These are phyloP conservation scores for Phytophthora crassamura DNA, from an alignment of 352 stramenopile genomes.

Conservation along the genomic window DNA sequence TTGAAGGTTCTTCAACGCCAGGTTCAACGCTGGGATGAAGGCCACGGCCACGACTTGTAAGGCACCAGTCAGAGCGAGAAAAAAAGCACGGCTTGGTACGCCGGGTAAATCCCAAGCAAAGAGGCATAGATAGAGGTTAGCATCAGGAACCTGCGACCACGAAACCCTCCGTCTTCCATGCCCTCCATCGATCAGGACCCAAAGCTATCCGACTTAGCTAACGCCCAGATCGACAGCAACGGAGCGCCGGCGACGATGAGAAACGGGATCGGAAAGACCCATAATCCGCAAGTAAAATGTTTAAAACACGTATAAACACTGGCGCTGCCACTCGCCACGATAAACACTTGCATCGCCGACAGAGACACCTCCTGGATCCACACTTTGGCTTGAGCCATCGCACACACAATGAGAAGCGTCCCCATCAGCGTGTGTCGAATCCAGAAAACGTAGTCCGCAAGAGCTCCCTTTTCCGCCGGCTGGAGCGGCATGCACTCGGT, in stretches of 20 bases:
- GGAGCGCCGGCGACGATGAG: slow-evolving; percentile 23
- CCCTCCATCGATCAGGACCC: not conserved
- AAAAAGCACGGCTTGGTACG: slow-evolving; percentile 40
- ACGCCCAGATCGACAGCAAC: slow-evolving; percentile 21
- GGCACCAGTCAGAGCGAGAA: slow-evolving; percentile 3
- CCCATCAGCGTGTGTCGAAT: slow-evolving; percentile 13
- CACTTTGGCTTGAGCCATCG: slow-evolving; percentile 8
- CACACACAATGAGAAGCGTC: not conserved
- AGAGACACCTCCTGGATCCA: slow-evolving; percentile 21
- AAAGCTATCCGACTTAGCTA: slow-evolving; percentile 14
- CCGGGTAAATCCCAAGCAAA: slow-evolving; percentile 39
- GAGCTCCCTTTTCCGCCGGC: slow-evolving; percentile 14
- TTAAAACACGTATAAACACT: slow-evolving; percentile 3
- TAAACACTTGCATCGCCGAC: slow-evolving; percentile 4
- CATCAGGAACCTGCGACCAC: slow-evolving; percentile 17
- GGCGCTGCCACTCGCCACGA: slow-evolving; percentile 6
- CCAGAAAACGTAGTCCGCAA: slow-evolving; percentile 23
- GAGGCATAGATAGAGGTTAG: slow-evolving; percentile 20
- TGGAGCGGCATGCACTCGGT: slow-evolving; percentile 18
- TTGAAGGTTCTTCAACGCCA: slow-evolving; percentile 37
- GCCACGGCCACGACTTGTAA: slow-evolving; percentile 21
- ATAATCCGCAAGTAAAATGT: slow-evolving; percentile 26
- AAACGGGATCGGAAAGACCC: slow-evolving; percentile 47
- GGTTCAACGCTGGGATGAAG: slow-evolving; percentile 36
- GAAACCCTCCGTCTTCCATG: slow-evolving; percentile 15